Conservation (phyloP, 345 rosid genomes). For the Salix suchowensis region DNA sequence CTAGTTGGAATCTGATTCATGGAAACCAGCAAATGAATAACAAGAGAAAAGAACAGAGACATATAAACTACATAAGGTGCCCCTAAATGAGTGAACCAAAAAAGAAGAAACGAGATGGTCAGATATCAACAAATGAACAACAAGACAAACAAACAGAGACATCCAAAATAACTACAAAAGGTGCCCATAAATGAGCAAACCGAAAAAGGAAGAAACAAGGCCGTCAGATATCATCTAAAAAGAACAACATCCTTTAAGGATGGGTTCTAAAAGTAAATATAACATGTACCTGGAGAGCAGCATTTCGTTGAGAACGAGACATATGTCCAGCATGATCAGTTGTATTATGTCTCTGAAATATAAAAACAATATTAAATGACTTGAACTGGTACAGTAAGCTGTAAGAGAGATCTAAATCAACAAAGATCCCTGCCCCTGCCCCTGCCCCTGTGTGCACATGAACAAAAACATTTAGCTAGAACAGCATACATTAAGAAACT, state of each 20-base stretch:
- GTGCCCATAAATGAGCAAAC: background rate
- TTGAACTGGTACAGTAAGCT: background rate
- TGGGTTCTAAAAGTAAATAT: background rate
- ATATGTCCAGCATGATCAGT: slow-evolving; percentile 91
- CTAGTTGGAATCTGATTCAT: slow-evolving; percentile 78
- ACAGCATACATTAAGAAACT: background rate
- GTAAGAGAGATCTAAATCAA: background rate
- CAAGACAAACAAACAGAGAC: background rate
- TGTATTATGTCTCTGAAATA: slow-evolving; percentile 77
- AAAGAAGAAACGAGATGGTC: background rate
- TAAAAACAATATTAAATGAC: background rate
- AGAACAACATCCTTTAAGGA: background rate
- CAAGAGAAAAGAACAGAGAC: background rate
- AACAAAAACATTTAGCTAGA: background rate
- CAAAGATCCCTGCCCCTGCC: background rate
- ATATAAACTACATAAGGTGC: background rate
- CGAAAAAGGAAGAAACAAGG: background rate
- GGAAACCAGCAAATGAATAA: background rate
- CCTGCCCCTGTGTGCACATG: background rate
- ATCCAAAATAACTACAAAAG: background rate
- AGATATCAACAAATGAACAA: background rate
- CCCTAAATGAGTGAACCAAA: background rate
- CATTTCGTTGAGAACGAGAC: slow-evolving; percentile 91
- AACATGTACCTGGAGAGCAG: slow-evolving; percentile 75
- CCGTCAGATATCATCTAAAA: background rate